Conservation (phyloP, 2,329 filamentous ascomycete genomes). For the Monilinia polystroma region DNA sequence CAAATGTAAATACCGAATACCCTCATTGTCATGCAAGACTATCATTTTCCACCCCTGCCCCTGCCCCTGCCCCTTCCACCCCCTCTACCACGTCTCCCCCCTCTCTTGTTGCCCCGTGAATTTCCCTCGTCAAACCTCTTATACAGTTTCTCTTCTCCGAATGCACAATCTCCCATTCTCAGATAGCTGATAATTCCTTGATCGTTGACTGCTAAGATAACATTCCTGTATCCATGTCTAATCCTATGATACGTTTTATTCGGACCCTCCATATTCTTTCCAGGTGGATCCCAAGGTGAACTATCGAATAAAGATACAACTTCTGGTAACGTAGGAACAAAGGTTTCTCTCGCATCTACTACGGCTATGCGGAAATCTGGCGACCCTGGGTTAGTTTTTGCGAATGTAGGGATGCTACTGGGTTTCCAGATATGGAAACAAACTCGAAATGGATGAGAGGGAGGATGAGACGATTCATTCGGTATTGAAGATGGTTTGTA, state of each 20-base stretch:
- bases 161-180: conserved; percentile 74
- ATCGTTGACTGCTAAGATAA: conserved; percentile 85
- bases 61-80: conserved; percentile 40
- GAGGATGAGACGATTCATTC: conserved; percentile 39
- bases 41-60: conserved; percentile 30
- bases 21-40: not conserved
- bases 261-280: conserved; percentile 42
- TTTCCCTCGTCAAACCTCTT: conserved; percentile 53
- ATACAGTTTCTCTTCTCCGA: conserved; percentile 72
- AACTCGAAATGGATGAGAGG: conserved; percentile 61
- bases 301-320: conserved; percentile 69
- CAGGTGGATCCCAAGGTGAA: conserved; percentile 66
- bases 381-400: conserved; percentile 72
- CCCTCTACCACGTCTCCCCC: conserved; percentile 43
- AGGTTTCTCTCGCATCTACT: conserved; percentile 69
- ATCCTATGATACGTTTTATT: conserved; percentile 70
- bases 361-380: conserved; percentile 87
- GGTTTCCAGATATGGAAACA: conserved; percentile 84
- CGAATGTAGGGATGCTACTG: conserved; percentile 57
- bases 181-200: conserved; percentile 87
- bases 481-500: conserved; percentile 56
- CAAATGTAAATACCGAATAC: not conserved
- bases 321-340: conserved; percentile 71
- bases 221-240: conserved; percentile 80
- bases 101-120: conserved; percentile 42